Evolutionary conservation across 345 rosid species (phyloP).

Genomic region (Brassica rapa): DNA sequence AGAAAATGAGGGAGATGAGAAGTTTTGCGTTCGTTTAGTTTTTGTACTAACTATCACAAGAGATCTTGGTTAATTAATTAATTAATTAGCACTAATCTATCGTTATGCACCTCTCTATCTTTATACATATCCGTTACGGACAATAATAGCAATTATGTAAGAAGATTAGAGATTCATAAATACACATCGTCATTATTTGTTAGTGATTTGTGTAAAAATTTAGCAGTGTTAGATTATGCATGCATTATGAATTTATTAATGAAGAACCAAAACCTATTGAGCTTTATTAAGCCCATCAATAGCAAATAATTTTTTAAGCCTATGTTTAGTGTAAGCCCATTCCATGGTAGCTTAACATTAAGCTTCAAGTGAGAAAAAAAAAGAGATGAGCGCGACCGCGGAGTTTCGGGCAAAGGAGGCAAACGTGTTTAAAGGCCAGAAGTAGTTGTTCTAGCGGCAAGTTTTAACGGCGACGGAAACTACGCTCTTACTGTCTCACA

Average conservation of each 20-base stretch:
- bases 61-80: slow-evolving; percentile 15
- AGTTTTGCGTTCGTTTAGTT: slow-evolving; percentile 13
- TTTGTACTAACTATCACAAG: background rate
- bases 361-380: slow-evolving; percentile 22
- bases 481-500: slow-evolving; percentile 60
- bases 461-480: slow-evolving; percentile 91
- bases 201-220: background rate
- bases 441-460: slow-evolving; percentile 76
- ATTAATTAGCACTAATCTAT: background rate
- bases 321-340: slow-evolving; percentile 12
- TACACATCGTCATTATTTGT: background rate
- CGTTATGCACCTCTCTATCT: background rate
- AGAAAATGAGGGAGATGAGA: slow-evolving; percentile 9
- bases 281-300: slow-evolving; percentile 9
- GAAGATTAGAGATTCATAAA: background rate
- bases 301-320: background rate
- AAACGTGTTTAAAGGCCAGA: slow-evolving; percentile 68
- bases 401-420: slow-evolving; percentile 68
- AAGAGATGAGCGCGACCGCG: slow-evolving; percentile 46
- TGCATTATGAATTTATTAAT: background rate
- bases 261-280: background rate
- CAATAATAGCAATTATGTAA: background rate
- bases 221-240: background rate
- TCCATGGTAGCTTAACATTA: background rate
- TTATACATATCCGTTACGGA: slow-evolving; percentile 12